phyloP scores from a whole-genome alignment of 2,329 filamentous ascomycete species.

The Chaetomiaceae sp. region DNA sequence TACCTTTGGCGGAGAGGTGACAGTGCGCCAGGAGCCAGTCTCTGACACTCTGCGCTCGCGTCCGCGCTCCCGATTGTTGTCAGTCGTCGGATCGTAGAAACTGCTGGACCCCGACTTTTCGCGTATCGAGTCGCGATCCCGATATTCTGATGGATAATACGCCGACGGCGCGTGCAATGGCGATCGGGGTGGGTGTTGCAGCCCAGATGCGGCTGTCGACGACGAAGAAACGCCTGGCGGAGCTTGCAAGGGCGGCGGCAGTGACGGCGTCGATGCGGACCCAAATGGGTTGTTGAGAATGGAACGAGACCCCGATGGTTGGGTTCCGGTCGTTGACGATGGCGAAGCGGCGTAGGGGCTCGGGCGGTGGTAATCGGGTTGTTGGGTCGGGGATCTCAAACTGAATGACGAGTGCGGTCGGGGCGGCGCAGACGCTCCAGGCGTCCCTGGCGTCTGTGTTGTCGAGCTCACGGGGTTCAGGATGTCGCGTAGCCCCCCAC shows the following conservation, averaged over 20 bases:
- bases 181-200: constrained; percentile 34
- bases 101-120: constrained; percentile 39
- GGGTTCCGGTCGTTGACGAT: constrained; percentile 26
- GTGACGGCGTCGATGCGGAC: constrained; percentile 32
- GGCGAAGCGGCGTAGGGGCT: constrained; percentile 29
- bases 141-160: constrained; percentile 36
- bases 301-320: constrained; percentile 27
- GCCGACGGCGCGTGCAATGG: constrained; percentile 41
- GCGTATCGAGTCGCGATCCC: constrained; percentile 31
- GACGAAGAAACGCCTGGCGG: constrained; percentile 8
- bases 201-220: constrained; percentile 15
- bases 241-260: constrained; percentile 21
- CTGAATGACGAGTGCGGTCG: constrained; percentile 42
- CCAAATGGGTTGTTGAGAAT: constrained; percentile 35
- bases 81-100: constrained; percentile 52
- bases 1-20: constrained; percentile 45
- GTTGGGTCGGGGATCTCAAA: constrained; percentile 45
- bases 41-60: constrained; percentile 44
- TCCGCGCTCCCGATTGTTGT: constrained; percentile 41
- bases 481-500: constrained; percentile 41
- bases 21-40: constrained; percentile 41
- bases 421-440: constrained; percentile 27
- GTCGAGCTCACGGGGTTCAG: constrained; percentile 36
- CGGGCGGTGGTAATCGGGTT: constrained; percentile 26
- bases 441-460: constrained; percentile 26